Percentiles rank a stretch among this genome's conserved stretches.
Evolutionary conservation across 1,284 basidiomycete genomes (phyloP).

Genomic region (Anthracocystis setariae): DNA sequence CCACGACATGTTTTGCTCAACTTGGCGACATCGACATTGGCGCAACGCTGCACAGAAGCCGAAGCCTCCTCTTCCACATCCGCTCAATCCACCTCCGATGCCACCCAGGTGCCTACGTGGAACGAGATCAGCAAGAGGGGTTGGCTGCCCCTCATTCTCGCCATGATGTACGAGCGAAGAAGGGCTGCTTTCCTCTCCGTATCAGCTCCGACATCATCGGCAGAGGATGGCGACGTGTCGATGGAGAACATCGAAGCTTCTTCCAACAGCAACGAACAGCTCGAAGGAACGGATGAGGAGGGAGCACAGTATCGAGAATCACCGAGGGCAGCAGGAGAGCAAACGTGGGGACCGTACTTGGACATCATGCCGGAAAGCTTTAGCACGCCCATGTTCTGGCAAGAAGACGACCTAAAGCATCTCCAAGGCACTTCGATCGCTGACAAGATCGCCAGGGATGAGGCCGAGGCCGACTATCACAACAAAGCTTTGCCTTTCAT

Average conservation of each 20-base stretch:
- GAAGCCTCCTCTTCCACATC: constrained; percentile 4
- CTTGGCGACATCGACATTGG: constrained; percentile 77
- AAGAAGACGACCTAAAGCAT: constrained; percentile 77
- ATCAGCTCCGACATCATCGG: neutral
- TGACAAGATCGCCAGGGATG: constrained; percentile 87
- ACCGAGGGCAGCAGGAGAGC: constrained; percentile 22
- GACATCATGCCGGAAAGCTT: constrained; percentile 77
- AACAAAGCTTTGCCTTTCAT: constrained; percentile 68
- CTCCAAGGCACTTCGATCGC: constrained; percentile 82
- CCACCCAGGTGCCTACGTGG: constrained; percentile 19
- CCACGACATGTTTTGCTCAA: constrained; percentile 83
- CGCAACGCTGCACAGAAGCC: constrained; percentile 25
- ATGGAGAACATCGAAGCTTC: constrained; percentile 33
- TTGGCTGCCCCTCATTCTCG: constrained; percentile 88
- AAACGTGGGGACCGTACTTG: constrained; percentile 60
- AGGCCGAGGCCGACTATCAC: constrained; percentile 81
- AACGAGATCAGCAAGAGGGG: constrained; percentile 70
- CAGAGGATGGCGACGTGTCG: constrained; percentile 37
- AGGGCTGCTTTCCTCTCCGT: constrained; percentile 19
- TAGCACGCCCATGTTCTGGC: constrained; percentile 94
- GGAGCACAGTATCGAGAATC: constrained; percentile 9
- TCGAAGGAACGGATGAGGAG: constrained; percentile 36
- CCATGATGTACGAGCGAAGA: constrained; percentile 90
- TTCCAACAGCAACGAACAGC: neutral
- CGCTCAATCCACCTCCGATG: neutral